A percentile compares a stretch with the other conserved stretches of the same genome.
Evolutionary conservation across 306 rosid genomes (phyloP).

Genomic region (Quercus mongolica): DNA sequence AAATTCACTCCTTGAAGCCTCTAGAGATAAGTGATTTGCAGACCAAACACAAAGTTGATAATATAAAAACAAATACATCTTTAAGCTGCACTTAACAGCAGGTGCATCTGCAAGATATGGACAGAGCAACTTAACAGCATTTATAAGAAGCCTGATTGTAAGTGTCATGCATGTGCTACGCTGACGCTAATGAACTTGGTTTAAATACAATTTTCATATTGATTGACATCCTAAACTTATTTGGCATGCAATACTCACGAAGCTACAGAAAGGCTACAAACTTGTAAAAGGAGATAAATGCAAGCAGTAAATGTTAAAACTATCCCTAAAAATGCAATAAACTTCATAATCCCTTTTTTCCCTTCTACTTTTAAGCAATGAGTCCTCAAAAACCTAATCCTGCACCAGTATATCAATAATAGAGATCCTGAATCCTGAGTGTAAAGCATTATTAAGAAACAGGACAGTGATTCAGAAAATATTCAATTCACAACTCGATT

Average conservation of each 20-base stretch:
- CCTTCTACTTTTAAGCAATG: background rate
- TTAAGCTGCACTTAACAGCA: background rate
- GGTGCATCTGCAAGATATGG: conserved; percentile 1
- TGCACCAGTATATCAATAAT: background rate
- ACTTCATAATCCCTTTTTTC: background rate
- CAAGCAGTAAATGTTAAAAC: background rate
- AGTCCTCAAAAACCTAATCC: background rate
- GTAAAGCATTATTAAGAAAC: background rate
- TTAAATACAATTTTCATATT: background rate
- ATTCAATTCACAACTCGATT: background rate
- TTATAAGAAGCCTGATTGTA: background rate
- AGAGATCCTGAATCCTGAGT: background rate
- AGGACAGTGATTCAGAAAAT: too few relatives aligned
- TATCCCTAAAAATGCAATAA: background rate
- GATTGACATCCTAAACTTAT: background rate
- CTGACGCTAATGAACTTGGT: background rate
- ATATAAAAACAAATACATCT: background rate
- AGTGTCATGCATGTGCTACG: background rate
- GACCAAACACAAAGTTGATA: background rate
- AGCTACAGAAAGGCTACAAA: background rate
- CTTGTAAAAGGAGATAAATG: background rate
- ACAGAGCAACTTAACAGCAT: background rate
- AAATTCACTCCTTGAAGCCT: conserved; percentile 42
- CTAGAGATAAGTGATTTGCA: conserved; percentile 19
- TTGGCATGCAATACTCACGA: background rate